Conservation (phyloP, 805 yeast genomes). For the Kodamaea laetipori region DNA sequence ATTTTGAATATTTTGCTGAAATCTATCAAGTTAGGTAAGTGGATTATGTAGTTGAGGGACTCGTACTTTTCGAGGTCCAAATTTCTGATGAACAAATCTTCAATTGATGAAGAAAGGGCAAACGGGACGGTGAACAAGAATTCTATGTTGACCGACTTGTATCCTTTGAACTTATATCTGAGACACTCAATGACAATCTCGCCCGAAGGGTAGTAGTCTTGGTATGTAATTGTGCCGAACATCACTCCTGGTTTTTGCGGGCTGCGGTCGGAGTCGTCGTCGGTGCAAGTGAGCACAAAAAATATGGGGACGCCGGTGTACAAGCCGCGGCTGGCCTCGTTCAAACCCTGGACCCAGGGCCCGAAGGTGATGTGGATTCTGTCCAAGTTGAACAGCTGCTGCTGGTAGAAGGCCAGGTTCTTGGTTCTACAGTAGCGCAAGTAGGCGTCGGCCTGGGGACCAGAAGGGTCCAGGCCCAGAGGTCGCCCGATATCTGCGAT, state of each 20-base stretch:
- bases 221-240: conserved; percentile 13
- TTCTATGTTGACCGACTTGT: conserved; percentile 7
- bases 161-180: conserved; percentile 11
- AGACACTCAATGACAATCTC: conserved; percentile 15
- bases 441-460: conserved; percentile 1
- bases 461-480: background rate
- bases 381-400: conserved; percentile 9
- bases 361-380: conserved; percentile 13
- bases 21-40: conserved; percentile 2
- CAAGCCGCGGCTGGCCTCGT: conserved; percentile 7
- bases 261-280: conserved; percentile 1
- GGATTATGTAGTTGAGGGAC: conserved; percentile 4
- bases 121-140: conserved; percentile 11
- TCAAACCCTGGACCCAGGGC: conserved; percentile 14
- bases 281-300: conserved; percentile 9
- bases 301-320: conserved; percentile 11
- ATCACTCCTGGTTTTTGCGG: conserved; percentile 10
- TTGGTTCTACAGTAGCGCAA: conserved; percentile 1
- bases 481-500: background rate
- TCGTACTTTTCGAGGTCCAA: conserved; percentile 9
- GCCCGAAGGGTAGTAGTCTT: conserved; percentile 15
- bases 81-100: conserved; percentile 10
- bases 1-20: conserved; percentile 9
- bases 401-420: conserved; percentile 10
- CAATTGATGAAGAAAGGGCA: conserved; percentile 6